These are phyloP conservation scores for Kalanchoe fedtschenkoi DNA, from an alignment of 164 flowering plant genomes.

Conservation along the genomic window DNA sequence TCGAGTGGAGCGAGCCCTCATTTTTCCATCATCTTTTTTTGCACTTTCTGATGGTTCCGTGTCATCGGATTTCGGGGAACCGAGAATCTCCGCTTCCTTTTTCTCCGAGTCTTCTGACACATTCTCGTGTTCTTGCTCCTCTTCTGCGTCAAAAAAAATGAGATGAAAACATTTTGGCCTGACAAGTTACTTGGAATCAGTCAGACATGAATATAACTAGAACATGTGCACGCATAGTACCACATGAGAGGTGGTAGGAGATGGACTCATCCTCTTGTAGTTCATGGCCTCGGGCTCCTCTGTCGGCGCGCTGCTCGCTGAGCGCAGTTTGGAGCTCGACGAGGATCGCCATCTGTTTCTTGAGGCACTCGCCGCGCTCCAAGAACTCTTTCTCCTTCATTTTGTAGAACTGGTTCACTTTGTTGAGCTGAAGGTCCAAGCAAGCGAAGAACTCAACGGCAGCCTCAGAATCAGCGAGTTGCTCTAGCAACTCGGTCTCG, in stretches of 20 bases:
- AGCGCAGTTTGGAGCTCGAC: constrained; percentile 44
- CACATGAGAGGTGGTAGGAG: constrained; percentile 59
- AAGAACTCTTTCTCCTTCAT: constrained; percentile 77
- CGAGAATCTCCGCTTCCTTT: constrained; percentile 25
- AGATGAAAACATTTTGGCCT: not conserved
- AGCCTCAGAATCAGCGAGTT: constrained; percentile 57
- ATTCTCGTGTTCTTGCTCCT: constrained; percentile 38
- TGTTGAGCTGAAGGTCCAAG: constrained; percentile 78
- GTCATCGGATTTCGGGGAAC: constrained; percentile 38
- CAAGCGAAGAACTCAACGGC: constrained; percentile 56
- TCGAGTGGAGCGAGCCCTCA: constrained; percentile 37
- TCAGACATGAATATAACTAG: not conserved
- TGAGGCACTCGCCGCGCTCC: constrained; percentile 72
- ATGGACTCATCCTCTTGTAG: constrained; percentile 58
- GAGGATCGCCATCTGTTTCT: constrained; percentile 77
- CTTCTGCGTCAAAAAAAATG: constrained; percentile 20
- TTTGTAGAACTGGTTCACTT: constrained; percentile 82
- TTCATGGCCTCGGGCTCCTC: constrained; percentile 27
- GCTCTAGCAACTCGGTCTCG: constrained; percentile 80
- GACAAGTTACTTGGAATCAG: not conserved
- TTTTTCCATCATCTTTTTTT: constrained; percentile 33
- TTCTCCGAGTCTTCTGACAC: constrained; percentile 26
- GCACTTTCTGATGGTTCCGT: constrained; percentile 27
- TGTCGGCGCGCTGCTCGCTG: constrained; percentile 28
- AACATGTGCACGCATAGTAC: constrained; percentile 18